Evolutionary conservation across 768 basidiomycete species (phyloP).

Genomic region (Lactarius evosmus): DNA sequence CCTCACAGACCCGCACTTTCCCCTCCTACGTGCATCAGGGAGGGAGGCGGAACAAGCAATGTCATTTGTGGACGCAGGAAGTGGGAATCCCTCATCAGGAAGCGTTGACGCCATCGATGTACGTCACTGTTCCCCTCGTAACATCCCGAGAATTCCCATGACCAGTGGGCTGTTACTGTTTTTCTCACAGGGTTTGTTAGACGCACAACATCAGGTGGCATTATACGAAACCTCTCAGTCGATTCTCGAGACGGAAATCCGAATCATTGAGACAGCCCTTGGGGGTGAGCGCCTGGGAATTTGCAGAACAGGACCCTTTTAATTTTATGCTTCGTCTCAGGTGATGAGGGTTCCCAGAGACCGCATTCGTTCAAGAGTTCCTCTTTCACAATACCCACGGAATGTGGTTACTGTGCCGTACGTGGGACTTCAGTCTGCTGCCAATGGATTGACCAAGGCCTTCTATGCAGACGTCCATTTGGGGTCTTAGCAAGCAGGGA

Average conservation of each 20-base stretch:
- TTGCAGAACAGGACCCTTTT: not conserved
- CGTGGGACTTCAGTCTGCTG: not conserved
- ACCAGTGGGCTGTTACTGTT: constrained; percentile 3
- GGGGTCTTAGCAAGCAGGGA: constrained; percentile 85
- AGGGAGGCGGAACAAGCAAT: constrained; percentile 52
- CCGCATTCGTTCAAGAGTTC: constrained; percentile 84
- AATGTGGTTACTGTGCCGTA: constrained; percentile 68
- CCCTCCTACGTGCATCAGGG: constrained; percentile 37
- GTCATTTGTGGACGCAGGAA: constrained; percentile 47
- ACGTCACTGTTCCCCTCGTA: constrained; percentile 40
- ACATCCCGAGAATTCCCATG: constrained; percentile 15
- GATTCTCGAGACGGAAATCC: constrained; percentile 62
- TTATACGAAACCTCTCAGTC: constrained; percentile 53
- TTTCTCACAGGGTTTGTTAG: constrained; percentile 53
- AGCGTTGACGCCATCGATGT: constrained; percentile 53
- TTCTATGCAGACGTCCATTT: constrained; percentile 63
- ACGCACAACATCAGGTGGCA: constrained; percentile 56
- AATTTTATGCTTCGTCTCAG: constrained; percentile 37
- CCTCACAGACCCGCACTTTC: constrained; percentile 10
- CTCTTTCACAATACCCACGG: constrained; percentile 81
- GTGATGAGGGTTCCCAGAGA: constrained; percentile 65
- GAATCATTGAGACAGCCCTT: constrained; percentile 55
- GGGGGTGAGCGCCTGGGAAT: constrained; percentile 47
- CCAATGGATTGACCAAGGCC: constrained; percentile 10
- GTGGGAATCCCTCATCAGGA: constrained; percentile 49